These are phyloP conservation scores for Gleditsia sinensis DNA, from an alignment of 306 rosid species.

Conservation along the genomic window DNA sequence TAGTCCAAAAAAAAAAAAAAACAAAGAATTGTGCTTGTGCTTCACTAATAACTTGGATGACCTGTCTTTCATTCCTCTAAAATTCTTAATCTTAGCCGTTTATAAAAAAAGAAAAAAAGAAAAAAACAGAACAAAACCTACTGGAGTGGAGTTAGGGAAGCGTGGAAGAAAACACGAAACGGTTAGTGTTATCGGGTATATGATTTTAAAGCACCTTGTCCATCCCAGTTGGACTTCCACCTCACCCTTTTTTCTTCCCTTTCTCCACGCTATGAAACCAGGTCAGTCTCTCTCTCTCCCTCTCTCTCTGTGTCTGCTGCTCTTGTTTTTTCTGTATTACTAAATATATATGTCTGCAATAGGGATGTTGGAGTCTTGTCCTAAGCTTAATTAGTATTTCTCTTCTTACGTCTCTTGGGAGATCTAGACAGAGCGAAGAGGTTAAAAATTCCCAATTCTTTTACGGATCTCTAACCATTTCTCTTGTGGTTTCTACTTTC, in stretches of 20 bases:
- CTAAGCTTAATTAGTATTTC: background rate
- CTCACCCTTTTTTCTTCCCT: conserved; percentile 51
- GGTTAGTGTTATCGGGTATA: background rate
- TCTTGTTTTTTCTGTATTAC: too few species aligned
- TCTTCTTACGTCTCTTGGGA: background rate
- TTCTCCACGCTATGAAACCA: conserved; percentile 56
- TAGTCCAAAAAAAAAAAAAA: too few species aligned
- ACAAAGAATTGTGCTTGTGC: too few species aligned
- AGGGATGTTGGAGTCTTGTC: conserved; percentile 9
- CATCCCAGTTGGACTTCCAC: conserved; percentile 85
- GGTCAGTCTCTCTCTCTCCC: conserved; percentile 58
- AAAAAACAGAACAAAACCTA: too few species aligned
- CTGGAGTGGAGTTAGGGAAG: too few species aligned
- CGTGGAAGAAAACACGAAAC: too few species aligned
- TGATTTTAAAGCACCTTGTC: conserved; percentile 26
- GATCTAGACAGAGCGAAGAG: background rate
- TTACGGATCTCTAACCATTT: conserved; percentile 29
- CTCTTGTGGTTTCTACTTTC: background rate
- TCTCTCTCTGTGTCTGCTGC: too few species aligned
- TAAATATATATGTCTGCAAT: too few species aligned
- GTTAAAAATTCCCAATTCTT: background rate
- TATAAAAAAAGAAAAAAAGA: too few species aligned
- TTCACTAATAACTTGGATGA: too few species aligned
- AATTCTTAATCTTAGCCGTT: too few species aligned
- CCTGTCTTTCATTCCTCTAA: too few species aligned